Evolutionary conservation across 1,139 yeast genomes (phyloP).

Genomic region (Lodderomyces orthopsilosis): DNA sequence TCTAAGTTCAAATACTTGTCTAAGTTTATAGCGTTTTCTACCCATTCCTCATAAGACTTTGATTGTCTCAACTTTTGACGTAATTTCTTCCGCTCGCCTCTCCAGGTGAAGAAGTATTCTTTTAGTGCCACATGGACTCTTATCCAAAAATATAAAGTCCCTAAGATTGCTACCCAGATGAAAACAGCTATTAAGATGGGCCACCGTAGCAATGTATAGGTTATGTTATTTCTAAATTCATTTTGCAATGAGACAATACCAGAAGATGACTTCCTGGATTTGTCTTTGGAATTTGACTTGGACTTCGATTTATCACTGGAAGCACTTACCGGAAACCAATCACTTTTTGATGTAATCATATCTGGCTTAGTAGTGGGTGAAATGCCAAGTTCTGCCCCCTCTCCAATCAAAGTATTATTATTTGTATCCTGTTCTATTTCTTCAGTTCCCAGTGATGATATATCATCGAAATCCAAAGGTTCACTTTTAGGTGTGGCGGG

Average conservation of each 20-base stretch:
- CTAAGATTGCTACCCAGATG: slow-evolving; percentile 53
- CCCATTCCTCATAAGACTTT: slow-evolving; percentile 59
- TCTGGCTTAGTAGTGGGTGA: slow-evolving; percentile 19
- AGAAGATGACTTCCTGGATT: slow-evolving; percentile 7
- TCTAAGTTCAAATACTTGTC: slow-evolving; percentile 60
- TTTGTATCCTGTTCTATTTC: slow-evolving; percentile 2
- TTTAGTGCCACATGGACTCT: slow-evolving; percentile 63
- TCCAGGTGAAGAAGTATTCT: slow-evolving; percentile 60
- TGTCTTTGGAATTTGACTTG: slow-evolving; percentile 4
- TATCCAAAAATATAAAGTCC: slow-evolving; percentile 49
- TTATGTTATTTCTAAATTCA: slow-evolving; percentile 45
- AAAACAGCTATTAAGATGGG: slow-evolving; percentile 56
- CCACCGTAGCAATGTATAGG: slow-evolving; percentile 61
- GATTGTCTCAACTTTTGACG: slow-evolving; percentile 51
- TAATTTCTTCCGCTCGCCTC: slow-evolving; percentile 52
- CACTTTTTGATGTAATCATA: slow-evolving; percentile 57
- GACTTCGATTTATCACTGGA: slow-evolving; percentile 5
- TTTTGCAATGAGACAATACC: slow-evolving; percentile 25
- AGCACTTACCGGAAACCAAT: slow-evolving; percentile 62
- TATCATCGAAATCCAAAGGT: slow-evolving; percentile 2
- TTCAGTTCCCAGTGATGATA: slow-evolving; percentile 7
- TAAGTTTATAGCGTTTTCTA: slow-evolving; percentile 51
- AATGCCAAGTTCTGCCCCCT: slow-evolving; percentile 9
- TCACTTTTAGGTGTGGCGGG: slow-evolving; percentile 12
- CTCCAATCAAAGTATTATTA: slow-evolving; percentile 2